Evolutionary conservation across 1,139 yeast genomes (phyloP).

Genomic region (Kluyveromyces sp.): DNA sequence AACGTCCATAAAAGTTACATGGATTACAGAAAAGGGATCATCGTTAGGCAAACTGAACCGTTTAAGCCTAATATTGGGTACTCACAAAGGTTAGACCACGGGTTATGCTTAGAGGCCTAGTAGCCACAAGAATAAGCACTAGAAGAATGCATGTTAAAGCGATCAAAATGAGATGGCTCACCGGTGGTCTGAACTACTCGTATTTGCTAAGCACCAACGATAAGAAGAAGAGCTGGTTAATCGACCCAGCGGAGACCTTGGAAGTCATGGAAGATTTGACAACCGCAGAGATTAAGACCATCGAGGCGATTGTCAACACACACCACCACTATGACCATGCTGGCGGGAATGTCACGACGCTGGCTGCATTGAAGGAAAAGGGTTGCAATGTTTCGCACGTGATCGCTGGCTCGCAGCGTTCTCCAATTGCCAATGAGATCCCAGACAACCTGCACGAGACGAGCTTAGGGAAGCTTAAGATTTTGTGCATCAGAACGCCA

Average conservation of each 20-base stretch:
- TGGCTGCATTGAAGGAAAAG: constrained; percentile 24
- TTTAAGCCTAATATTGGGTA: neutral
- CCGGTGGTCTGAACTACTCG: constrained; percentile 78
- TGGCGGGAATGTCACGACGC: constrained; percentile 63
- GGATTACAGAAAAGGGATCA: neutral
- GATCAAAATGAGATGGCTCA: constrained; percentile 92
- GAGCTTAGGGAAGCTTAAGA: constrained; percentile 44
- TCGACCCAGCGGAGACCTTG: constrained; percentile 85
- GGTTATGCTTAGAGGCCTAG: too few species aligned
- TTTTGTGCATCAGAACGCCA: constrained; percentile 88
- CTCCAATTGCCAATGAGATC: constrained; percentile 23
- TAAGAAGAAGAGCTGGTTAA: constrained; percentile 66
- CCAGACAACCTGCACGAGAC: constrained; percentile 29
- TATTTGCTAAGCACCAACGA: constrained; percentile 67
- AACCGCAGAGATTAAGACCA: constrained; percentile 32
- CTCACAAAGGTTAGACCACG: neutral
- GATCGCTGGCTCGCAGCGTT: constrained; percentile 62
- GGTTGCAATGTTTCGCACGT: constrained; percentile 41
- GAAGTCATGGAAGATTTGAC: constrained; percentile 41
- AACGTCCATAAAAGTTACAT: neutral
- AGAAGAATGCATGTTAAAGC: constrained; percentile 72
- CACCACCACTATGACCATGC: constrained; percentile 96
- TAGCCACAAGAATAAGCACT: constrained; percentile 8
- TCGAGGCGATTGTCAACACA: constrained; percentile 80
- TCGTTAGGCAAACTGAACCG: neutral